Conservation (phyloP, 768 basidiomycete genomes). For the Hemileccinum rubropunctum region DNA sequence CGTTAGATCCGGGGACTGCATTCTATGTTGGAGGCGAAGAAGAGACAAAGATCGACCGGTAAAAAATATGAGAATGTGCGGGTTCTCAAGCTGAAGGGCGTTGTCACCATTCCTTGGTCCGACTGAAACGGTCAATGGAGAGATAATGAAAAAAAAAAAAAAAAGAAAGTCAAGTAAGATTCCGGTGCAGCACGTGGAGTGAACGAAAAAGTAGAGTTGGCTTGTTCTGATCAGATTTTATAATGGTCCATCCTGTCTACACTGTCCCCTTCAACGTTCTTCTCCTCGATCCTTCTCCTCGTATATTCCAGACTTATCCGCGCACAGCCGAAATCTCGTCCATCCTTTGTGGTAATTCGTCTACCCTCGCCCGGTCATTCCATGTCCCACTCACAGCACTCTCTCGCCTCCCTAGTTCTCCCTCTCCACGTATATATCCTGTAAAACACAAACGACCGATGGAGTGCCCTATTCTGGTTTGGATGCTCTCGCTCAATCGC, state of each 20-base stretch:
- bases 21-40: no score
- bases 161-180: no score
- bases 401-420: neutral
- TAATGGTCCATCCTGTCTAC: conserved; percentile 21
- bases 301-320: neutral
- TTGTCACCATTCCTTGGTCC: no score
- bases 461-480: conserved; percentile 71
- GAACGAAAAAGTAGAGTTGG: conserved; percentile 26
- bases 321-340: neutral
- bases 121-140: neutral
- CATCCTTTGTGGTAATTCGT: conserved; percentile 1
- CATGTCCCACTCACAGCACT: neutral
- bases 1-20: neutral
- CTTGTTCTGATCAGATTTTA: conserved; percentile 28
- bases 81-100: no score
- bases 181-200: conserved; percentile 26
- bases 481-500: conserved; percentile 78
- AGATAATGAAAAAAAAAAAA: neutral
- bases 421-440: neutral
- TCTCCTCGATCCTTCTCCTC: neutral
- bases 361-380: neutral
- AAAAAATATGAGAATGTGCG: no score
- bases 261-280: conserved; percentile 1
- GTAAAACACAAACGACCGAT: conserved; percentile 17
- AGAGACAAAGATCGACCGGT: no score